Evolutionary conservation across 805 yeast genomes (phyloP), one percentile per base, ranked within the genome.

Genomic region (Candida pseudoglaebosa): DNA sequence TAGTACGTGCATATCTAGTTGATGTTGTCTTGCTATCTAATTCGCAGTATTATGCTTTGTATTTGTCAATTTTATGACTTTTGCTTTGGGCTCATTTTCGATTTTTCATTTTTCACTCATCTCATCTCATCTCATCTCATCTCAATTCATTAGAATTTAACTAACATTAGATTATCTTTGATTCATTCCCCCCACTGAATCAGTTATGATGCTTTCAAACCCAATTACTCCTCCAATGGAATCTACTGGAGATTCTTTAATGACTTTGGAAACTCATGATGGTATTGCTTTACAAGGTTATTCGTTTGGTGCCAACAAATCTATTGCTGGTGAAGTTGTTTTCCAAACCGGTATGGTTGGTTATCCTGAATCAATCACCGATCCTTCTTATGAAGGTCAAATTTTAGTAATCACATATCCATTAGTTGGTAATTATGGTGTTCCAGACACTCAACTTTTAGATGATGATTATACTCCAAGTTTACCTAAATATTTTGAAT

Each of bases 291-390:
- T 91, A 53, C 93, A 88, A 67, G 99, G 99, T 68, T 88, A 84
- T 71, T 91, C 98, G 15, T 93, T 93, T 56, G 99, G 99, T 74
- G 96, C 98, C 40, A 82, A 82, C 46, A 78, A 74, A 44, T 63
- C 95, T 18, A 79, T 81, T 41, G 95, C 98, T 41, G 99, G 99
- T 76, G 99, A 93, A 71, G 79, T 95, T 54, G 99, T 93, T 44
- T 93, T 93, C 80, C 98, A 95, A 69, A 93, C 99, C 47, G 98
- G 99, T 73, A 90, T 93, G 96, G 98, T 93, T 52, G 99, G 99
- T 46, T 93, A 93, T 64, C 99, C 98, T 30, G 99, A 93, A 67
- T 82, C 97, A 38, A 79, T 93, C 64, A 89, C 99, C 29, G 99
- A 93, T 67, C 99, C 99, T 44, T 93, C 98, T 32, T 93, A 93